Percentiles rank a stretch among this genome's conserved stretches.
phyloP scores from a whole-genome alignment of 83 land plant genomes.

The Picea abies region DNA sequence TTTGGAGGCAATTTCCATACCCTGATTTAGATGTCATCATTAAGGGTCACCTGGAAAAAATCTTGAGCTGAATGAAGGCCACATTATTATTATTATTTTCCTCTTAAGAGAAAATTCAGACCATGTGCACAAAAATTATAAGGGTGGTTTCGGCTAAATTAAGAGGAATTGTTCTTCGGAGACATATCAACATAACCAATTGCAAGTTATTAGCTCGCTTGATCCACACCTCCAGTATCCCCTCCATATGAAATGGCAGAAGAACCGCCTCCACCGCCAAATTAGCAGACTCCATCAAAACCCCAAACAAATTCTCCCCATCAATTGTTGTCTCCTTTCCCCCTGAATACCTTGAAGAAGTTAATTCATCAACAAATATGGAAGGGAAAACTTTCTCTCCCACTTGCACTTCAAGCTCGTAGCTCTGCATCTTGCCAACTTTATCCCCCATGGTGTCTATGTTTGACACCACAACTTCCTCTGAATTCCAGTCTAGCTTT shows the following conservation, averaged over 20 bases:
- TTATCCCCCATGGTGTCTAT: conserved; percentile 71
- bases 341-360: conserved; percentile 14
- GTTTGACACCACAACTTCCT: conserved; percentile 59
- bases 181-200: conserved; percentile 74
- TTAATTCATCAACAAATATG: conserved; percentile 79
- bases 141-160: no score
- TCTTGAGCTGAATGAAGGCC: no score
- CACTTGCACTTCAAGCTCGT: conserved; percentile 83
- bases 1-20: no score
- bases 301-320: conserved; percentile 29
- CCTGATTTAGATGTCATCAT: no score
- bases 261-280: conserved; percentile 42
- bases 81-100: no score
- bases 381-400: conserved; percentile 68
- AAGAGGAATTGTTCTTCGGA: no score
- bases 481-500: conserved; percentile 14
- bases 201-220: conserved; percentile 87
- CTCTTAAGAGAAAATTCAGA: no score
- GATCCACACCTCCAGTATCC: conserved; percentile 97
- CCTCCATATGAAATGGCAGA: conserved; percentile 86
- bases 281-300: background rate
- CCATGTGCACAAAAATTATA: no score
- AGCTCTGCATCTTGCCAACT: conserved; percentile 78
- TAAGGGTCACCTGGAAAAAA: no score
- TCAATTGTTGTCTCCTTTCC: conserved; percentile 21